Evolutionary conservation across 768 basidiomycete genomes (phyloP), one percentile per base, ranked within the genome.

Genomic region (Phanerochaete carnosa): DNA sequence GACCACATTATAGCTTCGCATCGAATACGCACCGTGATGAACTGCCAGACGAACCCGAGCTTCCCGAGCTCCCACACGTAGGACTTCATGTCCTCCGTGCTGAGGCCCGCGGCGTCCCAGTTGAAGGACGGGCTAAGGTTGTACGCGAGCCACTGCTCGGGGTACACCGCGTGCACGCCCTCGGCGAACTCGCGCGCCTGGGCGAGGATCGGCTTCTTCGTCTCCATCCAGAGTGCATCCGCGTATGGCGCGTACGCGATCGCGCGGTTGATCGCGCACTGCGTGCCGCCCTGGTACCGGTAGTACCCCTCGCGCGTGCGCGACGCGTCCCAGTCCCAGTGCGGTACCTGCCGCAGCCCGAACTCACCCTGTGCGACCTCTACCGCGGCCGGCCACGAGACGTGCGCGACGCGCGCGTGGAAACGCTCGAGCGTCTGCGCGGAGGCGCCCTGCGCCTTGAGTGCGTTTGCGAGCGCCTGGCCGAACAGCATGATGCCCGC

Each of bases 11-110:
- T 12, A 13, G 16, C n/a, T 13, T 39, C 8, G 28, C 8, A 49
- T 37, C 23, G n/a, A 25, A 43, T 4, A 72, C 90, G 68, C 55
- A 95, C 93, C 66, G 95, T 97, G 75, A 98, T 97, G 79, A 99
- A 98, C 74, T 98, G 95, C 95, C 95, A 98, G 67, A 95, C 89
- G 75, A 98, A 98, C 35, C 95, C 95, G 50, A 97, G 85, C 79
- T 90, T 95, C 50, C 93, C 96, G 26, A 99, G 80, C 68, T 93
- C 83, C 96, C 95, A 96, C 37, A 98, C 84, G 72, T 84, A 98
- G 39, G 81, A 76, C 73, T 92, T 82, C 94, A 94, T 98, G 66
- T 95, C 93, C 64, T 80, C 79, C 67, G 88, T 83, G 45, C 83
- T 86, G 19, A 99, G 82, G 16, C 97, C 97, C 15, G 96, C 96